Evolutionary conservation across 345 rosid species (phyloP), one percentile per base, ranked within the genome.

Genomic region (Triadica sebifera): DNA sequence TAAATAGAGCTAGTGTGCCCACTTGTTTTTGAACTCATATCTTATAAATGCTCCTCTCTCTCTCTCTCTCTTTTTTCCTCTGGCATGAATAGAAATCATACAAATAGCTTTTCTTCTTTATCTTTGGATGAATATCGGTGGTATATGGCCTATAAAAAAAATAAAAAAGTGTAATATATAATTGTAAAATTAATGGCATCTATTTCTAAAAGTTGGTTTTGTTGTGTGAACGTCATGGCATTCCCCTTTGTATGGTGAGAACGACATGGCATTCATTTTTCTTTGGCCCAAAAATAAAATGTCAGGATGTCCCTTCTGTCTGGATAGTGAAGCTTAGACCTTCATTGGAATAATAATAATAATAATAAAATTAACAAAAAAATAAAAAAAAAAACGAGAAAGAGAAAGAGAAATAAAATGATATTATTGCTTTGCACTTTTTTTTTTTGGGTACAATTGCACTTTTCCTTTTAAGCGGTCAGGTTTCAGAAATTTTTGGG

Each of bases 141-240:
- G 15, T 0, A 41, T 8, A 3, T 19, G 17, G 63, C 46, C 46
- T 22, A 29, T 52, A 0, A 16, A 69, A n/a, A 69, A 69, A 64
- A 49, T 41, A 2, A 69, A 69, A 64, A 49, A 19, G 72, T 16
- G 20, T 7, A 22, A 20, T 22, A 52, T 15, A 52, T 51, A 29
- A 69, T 69, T 29, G 71, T 29, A 67, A 68, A 49, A 65, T n/a
- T 10, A 64, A 47, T 67, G 8, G 71, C 71, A n/a, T n/a, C n/a
- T n/a, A n/a, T n/a, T n/a, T n/a, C n/a, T n/a, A 22, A 66, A 20
- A n/a, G 45, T 19, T 3, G 41, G 22, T 39, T 8, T 45, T 65
- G n/a, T 66, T 55, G 56, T 46, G 70, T 22, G 53, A 65, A 67
- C 71, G 71, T 67, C 57, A 67, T 50, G 57, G 70, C 56, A 67